Evolutionary conservation across 1,284 basidiomycete genomes (phyloP).

Genomic region (Kalmanozyma brasiliensis): DNA sequence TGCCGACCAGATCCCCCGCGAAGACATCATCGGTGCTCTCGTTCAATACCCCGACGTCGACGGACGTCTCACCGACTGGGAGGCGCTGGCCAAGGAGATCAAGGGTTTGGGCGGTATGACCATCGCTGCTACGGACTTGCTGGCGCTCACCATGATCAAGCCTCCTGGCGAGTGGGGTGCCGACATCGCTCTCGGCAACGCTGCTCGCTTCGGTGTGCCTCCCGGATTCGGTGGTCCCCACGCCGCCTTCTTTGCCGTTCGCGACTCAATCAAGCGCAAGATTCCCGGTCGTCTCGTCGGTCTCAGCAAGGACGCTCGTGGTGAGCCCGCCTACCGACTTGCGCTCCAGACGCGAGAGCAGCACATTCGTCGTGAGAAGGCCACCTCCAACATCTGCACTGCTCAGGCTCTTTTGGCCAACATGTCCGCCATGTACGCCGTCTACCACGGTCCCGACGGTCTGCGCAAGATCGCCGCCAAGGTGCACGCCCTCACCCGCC

Average conservation of each 20-base stretch:
- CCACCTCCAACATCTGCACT: slow-evolving; percentile 67
- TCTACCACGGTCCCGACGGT: slow-evolving; percentile 93
- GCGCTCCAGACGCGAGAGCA: slow-evolving; percentile 77
- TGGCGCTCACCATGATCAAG: slow-evolving; percentile 91
- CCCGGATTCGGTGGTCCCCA: slow-evolving; percentile 70
- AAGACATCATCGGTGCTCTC: slow-evolving; percentile 80
- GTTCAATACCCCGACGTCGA: slow-evolving; percentile 84
- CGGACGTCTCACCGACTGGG: slow-evolving; percentile 84
- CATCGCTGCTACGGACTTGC: slow-evolving; percentile 87
- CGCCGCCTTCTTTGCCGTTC: slow-evolving; percentile 94
- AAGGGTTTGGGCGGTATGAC: slow-evolving; percentile 84
- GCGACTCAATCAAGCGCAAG: slow-evolving; percentile 91
- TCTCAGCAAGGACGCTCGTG: slow-evolving; percentile 83
- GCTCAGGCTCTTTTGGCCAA: slow-evolving; percentile 66
- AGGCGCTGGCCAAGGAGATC: slow-evolving; percentile 75
- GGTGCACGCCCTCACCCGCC: slow-evolving; percentile 86
- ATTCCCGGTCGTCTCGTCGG: slow-evolving; percentile 97
- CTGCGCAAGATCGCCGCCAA: slow-evolving; percentile 86
- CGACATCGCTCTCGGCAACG: slow-evolving; percentile 93
- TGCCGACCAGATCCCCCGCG: slow-evolving; percentile 50
- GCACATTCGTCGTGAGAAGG: slow-evolving; percentile 68
- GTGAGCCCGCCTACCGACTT: slow-evolving; percentile 87
- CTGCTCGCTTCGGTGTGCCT: slow-evolving; percentile 85
- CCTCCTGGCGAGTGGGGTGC: slow-evolving; percentile 99
- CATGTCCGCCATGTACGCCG: slow-evolving; percentile 71